Conservation (phyloP, 2,329 filamentous ascomycete genomes). For the Aspergillus sergii region DNA sequence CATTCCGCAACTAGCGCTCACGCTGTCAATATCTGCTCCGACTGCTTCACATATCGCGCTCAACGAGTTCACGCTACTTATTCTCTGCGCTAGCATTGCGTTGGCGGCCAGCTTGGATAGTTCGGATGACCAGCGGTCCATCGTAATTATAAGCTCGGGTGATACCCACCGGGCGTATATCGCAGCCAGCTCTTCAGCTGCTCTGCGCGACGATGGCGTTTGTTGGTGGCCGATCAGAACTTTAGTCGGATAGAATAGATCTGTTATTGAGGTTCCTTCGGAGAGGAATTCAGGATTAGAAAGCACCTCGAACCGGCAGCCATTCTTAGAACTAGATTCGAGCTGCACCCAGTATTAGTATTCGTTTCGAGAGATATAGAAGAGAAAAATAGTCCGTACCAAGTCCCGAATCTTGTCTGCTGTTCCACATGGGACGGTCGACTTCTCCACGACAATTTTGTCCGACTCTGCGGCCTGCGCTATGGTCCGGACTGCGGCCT, state of each 20-base stretch:
- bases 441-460: constrained; percentile 79
- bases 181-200: constrained; percentile 64
- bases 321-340: neutral
- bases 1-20: constrained; percentile 66
- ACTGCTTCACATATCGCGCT: neutral
- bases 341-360: neutral
- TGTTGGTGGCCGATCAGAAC: constrained; percentile 72
- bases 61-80: constrained; percentile 72
- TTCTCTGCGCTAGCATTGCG: constrained; percentile 76
- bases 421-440: constrained; percentile 75
- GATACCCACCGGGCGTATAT: constrained; percentile 75
- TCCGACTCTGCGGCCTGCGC: constrained; percentile 66
- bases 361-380: neutral
- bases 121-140: constrained; percentile 77
- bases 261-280: constrained; percentile 72
- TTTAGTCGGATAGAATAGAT: constrained; percentile 71
- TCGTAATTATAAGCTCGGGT: constrained; percentile 66
- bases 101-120: constrained; percentile 78
- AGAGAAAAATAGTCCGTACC: constrained; percentile 42
- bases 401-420: constrained; percentile 70
- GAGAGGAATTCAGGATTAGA: constrained; percentile 82
- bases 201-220: constrained; percentile 61
- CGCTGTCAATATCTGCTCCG: constrained; percentile 53
- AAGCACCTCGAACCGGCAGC: constrained; percentile 65
- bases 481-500: constrained; percentile 68